Evolutionary conservation across 164 flowering plant species (phyloP).

Genomic region (Sedum album): DNA sequence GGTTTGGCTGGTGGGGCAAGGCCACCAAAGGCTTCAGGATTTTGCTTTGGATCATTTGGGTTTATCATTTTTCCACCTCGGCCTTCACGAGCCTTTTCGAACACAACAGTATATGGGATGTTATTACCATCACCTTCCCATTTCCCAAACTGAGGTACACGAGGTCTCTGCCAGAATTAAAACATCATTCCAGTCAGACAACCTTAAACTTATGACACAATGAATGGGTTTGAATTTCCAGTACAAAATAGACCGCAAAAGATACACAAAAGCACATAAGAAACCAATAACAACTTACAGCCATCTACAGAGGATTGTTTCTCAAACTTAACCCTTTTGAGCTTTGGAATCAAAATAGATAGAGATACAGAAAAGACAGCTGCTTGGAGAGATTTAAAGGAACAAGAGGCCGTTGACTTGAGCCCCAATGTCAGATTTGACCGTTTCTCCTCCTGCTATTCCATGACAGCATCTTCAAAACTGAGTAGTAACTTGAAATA

Average conservation of each 20-base stretch:
- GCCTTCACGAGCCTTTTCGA: slow-evolving; percentile 73
- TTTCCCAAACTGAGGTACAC: slow-evolving; percentile 81
- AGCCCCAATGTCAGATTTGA: slow-evolving; percentile 3
- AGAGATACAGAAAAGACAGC: not conserved
- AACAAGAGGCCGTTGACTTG: not conserved
- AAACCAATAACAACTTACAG: not conserved
- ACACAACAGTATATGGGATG: slow-evolving; percentile 75
- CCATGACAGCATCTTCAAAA: not conserved
- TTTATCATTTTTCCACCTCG: slow-evolving; percentile 55
- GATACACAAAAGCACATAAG: too few species aligned
- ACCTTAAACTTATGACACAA: not conserved
- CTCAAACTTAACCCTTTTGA: not conserved
- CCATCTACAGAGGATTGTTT: not conserved
- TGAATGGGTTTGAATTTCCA: not conserved
- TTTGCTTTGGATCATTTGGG: slow-evolving; percentile 75
- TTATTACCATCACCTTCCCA: slow-evolving; percentile 61
- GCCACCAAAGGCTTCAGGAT: slow-evolving; percentile 32
- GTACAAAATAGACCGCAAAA: not conserved
- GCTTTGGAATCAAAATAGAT: not conserved
- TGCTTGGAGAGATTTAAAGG: not conserved
- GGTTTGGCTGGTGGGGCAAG: slow-evolving; percentile 18
- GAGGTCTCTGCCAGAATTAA: slow-evolving; percentile 43
- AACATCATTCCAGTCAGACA: not conserved
- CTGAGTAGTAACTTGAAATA: not conserved
- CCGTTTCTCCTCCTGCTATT: not conserved